These are phyloP conservation scores for Pontederia crassipes DNA, from an alignment of 176 grass and related monocot species.

Conservation along the genomic window DNA sequence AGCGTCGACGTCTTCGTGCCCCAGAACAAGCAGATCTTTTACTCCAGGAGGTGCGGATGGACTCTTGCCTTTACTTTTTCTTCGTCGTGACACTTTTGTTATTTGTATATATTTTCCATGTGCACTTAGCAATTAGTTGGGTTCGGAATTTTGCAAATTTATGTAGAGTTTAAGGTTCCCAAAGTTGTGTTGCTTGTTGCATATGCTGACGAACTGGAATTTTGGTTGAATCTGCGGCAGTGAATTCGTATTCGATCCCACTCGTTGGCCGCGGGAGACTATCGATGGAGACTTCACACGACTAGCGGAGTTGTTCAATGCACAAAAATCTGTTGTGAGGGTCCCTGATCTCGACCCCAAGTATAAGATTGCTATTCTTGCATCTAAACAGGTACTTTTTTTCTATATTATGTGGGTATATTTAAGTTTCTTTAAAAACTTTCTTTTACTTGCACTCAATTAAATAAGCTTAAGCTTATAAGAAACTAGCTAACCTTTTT, in stretches of 20 bases:
- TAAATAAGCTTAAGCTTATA: no score
- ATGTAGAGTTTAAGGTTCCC: no score
- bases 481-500: no score
- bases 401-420: no score
- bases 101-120: no score
- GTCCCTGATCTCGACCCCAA: constrained; percentile 73
- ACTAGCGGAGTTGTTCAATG: constrained; percentile 43
- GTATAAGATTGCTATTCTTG: constrained; percentile 78
- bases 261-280: constrained; percentile 47
- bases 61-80: not conserved
- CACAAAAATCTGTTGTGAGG: constrained; percentile 42
- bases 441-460: no score
- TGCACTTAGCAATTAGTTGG: no score
- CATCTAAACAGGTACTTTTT: constrained; percentile 55
- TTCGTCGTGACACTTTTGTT: not conserved
- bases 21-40: constrained; percentile 53
- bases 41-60: constrained; percentile 52
- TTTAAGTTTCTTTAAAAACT: no score
- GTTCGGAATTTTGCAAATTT: no score
- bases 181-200: no score
- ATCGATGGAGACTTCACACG: constrained; percentile 49
- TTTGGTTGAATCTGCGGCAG: constrained; percentile 17
- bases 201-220: no score
- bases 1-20: constrained; percentile 93
- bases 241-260: constrained; percentile 59